phyloP scores from a whole-genome alignment of 176 grass and related monocot species.

The Tillandsia fasciculata region DNA sequence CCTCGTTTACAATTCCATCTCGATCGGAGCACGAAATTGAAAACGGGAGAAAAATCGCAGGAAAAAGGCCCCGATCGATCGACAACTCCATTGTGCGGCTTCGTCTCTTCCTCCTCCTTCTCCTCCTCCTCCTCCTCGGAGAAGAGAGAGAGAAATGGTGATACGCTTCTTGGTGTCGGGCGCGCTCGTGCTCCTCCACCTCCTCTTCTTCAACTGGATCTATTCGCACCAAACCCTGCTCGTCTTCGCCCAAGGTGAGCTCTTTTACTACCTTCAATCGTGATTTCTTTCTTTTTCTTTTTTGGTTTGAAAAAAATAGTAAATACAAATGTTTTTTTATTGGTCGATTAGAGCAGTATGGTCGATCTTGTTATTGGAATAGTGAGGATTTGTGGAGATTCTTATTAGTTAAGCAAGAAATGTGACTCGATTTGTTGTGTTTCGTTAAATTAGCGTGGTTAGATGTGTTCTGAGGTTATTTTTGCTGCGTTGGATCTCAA shows the following conservation, averaged over 20 bases:
- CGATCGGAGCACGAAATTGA: background rate
- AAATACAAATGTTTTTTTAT: background rate
- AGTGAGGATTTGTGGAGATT: background rate
- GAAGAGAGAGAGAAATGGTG: slow-evolving; percentile 1
- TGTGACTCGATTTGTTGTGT: background rate
- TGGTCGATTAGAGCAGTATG: background rate
- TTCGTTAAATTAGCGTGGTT: no score
- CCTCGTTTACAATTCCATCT: background rate
- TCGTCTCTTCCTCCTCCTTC: background rate
- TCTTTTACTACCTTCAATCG: background rate
- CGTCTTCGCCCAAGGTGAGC: background rate
- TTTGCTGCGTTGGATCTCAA: no score
- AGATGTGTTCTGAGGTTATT: no score
- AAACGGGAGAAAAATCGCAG: background rate
- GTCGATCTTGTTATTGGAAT: background rate
- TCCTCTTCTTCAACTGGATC: background rate
- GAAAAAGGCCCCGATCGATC: background rate
- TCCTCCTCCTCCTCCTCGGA: background rate
- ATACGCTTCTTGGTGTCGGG: background rate
- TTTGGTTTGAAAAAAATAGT: background rate
- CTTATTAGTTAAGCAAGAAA: background rate
- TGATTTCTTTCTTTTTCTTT: background rate
- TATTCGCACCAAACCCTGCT: background rate
- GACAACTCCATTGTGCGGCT: background rate
- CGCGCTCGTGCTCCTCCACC: background rate